phyloP scores from a whole-genome alignment of 768 basidiomycete species.

The Mycena capillaripes region DNA sequence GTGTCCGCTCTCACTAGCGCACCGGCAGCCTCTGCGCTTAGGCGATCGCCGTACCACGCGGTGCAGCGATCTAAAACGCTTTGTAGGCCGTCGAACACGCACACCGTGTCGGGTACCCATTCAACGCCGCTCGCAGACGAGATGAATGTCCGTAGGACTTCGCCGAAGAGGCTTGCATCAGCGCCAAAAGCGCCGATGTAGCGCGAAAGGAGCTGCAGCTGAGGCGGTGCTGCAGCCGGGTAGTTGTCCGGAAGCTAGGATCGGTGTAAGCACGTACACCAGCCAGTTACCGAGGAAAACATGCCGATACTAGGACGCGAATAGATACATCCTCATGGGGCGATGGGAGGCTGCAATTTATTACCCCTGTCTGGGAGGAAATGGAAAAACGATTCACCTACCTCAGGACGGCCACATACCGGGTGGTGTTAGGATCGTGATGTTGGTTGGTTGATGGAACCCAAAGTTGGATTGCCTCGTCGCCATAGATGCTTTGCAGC shows the following conservation, averaged over 20 bases:
- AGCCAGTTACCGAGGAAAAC: too few species aligned
- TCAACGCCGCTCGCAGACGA: slow-evolving; percentile 79
- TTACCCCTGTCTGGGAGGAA: slow-evolving; percentile 37
- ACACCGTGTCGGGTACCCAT: slow-evolving; percentile 80
- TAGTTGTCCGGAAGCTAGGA: slow-evolving; percentile 59
- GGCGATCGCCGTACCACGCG: slow-evolving; percentile 79
- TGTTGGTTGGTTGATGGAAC: slow-evolving; percentile 40
- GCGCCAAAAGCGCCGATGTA: slow-evolving; percentile 88
- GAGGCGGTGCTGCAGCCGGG: slow-evolving; percentile 78
- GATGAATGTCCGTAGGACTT: slow-evolving; percentile 84
- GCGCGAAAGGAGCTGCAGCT: slow-evolving; percentile 86
- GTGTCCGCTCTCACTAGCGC: slow-evolving; percentile 71
- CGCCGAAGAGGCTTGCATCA: slow-evolving; percentile 81
- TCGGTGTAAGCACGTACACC: slow-evolving; percentile 37
- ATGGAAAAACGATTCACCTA: slow-evolving; percentile 66
- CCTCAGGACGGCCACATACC: slow-evolving; percentile 78
- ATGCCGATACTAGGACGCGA: slow-evolving; percentile 71
- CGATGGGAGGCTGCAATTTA: slow-evolving; percentile 63
- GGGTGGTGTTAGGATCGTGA: slow-evolving; percentile 55
- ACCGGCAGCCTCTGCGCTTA: slow-evolving; percentile 67
- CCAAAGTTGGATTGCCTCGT: slow-evolving; percentile 75
- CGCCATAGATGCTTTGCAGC: slow-evolving; percentile 88
- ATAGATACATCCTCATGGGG: slow-evolving; percentile 66
- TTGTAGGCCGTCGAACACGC: slow-evolving; percentile 91
- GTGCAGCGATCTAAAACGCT: slow-evolving; percentile 76